phyloP scores from a whole-genome alignment of 345 rosid species.

The Eutrema yunnanense region DNA sequence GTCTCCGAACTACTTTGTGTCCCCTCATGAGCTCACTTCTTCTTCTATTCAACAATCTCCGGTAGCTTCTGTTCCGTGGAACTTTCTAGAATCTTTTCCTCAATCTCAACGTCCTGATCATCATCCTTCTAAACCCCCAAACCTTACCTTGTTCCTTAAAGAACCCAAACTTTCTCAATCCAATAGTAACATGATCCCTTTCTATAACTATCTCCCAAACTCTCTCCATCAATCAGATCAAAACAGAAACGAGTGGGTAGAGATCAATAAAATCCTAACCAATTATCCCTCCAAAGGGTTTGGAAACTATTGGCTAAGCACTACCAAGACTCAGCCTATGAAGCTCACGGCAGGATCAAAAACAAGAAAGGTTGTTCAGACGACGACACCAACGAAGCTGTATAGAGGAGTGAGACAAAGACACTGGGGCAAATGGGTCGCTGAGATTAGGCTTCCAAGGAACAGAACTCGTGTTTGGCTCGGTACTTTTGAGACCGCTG shows the following conservation, averaged over 20 bases:
- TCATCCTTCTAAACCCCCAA: slow-evolving; percentile 40
- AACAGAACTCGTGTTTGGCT: slow-evolving; percentile 97
- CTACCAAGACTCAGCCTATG: slow-evolving; percentile 67
- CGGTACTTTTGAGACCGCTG: slow-evolving; percentile 89
- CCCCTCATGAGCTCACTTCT: slow-evolving; percentile 15
- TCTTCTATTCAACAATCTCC: slow-evolving; percentile 16
- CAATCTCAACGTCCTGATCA: slow-evolving; percentile 21
- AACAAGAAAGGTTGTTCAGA: slow-evolving; percentile 25
- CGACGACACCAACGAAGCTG: slow-evolving; percentile 49
- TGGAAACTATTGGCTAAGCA: slow-evolving; percentile 48
- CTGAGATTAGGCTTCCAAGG: slow-evolving; percentile 89
- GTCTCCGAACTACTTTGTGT: slow-evolving; percentile 7
- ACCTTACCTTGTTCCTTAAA: slow-evolving; percentile 50
- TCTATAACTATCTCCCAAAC: slow-evolving; percentile 23
- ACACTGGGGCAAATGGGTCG: slow-evolving; percentile 99
- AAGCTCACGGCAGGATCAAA: slow-evolving; percentile 31
- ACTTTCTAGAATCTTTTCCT: slow-evolving; percentile 27
- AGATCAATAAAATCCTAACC: slow-evolving; percentile 32
- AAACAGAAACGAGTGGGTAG: slow-evolving; percentile 42
- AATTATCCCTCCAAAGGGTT: slow-evolving; percentile 36
- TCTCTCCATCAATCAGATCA: slow-evolving; percentile 13
- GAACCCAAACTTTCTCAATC: slow-evolving; percentile 39
- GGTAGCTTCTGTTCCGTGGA: slow-evolving; percentile 26
- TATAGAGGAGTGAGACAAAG: slow-evolving; percentile 93
- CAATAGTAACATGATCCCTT: slow-evolving; percentile 11